A percentile compares a stretch with the other conserved stretches of the same genome.
These are phyloP conservation scores for Castanea mollissima DNA, from an alignment of 306 rosid species.

Conservation along the genomic window DNA sequence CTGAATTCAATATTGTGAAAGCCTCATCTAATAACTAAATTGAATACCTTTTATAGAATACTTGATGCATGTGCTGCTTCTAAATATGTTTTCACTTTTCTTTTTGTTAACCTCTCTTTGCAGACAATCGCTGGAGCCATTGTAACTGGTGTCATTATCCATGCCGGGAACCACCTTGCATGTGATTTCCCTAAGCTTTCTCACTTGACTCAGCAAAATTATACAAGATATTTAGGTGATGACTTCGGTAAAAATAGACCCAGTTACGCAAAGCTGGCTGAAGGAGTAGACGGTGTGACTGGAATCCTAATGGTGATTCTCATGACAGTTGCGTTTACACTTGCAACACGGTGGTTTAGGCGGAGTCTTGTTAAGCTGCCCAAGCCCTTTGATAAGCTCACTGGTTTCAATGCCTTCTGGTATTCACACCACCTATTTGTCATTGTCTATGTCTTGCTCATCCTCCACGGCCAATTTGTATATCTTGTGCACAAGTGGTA, in stretches of 20 bases:
- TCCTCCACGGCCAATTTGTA: constrained; percentile 71
- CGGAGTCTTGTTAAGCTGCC: constrained; percentile 84
- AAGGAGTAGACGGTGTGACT: constrained; percentile 80
- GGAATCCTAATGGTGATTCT: constrained; percentile 80
- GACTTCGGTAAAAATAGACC: constrained; percentile 73
- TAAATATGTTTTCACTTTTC: neutral
- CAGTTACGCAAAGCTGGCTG: constrained; percentile 46
- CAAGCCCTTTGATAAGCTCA: constrained; percentile 83
- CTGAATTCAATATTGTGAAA: constrained; percentile 8
- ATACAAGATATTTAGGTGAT: constrained; percentile 25
- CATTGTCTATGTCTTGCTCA: constrained; percentile 78
- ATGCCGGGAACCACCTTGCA: constrained; percentile 87
- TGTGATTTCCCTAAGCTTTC: constrained; percentile 88
- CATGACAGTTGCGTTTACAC: constrained; percentile 85
- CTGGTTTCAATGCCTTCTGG: constrained; percentile 98
- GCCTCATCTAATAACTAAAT: neutral
- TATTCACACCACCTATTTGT: constrained; percentile 97
- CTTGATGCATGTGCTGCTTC: neutral
- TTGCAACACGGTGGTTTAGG: constrained; percentile 91
- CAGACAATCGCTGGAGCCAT: constrained; percentile 92
- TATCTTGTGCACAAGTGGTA: constrained; percentile 73
- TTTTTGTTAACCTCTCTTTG: neutral
- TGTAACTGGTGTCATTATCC: constrained; percentile 81
- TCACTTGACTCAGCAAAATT: constrained; percentile 25
- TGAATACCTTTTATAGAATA: neutral